Evolutionary conservation across 768 basidiomycete species (phyloP).

Genomic region (Pisolithus microcarpus): DNA sequence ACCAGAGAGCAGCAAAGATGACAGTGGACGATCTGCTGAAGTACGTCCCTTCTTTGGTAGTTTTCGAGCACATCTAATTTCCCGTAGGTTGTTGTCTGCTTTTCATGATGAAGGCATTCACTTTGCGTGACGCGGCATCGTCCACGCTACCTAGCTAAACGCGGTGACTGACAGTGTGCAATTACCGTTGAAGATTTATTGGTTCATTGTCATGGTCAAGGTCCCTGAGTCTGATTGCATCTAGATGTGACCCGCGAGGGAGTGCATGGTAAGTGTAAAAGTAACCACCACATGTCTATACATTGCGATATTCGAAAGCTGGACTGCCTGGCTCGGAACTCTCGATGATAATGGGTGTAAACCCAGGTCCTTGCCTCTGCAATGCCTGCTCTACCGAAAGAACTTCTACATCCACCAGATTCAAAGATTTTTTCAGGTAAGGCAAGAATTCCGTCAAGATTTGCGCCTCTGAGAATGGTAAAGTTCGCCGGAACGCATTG

Average conservation of each 20-base stretch:
- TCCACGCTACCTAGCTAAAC: background rate
- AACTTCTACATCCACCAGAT: conserved; percentile 64
- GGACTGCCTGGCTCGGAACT: conserved; percentile 84
- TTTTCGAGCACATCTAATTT: conserved; percentile 1
- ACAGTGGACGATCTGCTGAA: conserved; percentile 85
- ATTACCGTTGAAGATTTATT: too few species aligned
- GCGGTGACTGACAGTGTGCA: too few species aligned
- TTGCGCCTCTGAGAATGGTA: conserved; percentile 77
- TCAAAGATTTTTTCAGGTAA: conserved; percentile 74
- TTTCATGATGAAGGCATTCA: conserved; percentile 73
- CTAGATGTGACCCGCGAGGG: too few species aligned
- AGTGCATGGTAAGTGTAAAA: too few species aligned
- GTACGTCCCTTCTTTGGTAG: conserved; percentile 35
- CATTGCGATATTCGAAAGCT: conserved; percentile 83
- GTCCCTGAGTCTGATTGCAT: too few species aligned
- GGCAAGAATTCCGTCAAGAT: conserved; percentile 66
- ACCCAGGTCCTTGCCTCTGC: conserved; percentile 48
- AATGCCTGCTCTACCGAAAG: conserved; percentile 62
- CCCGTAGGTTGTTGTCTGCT: conserved; percentile 55
- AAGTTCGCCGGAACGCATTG: conserved; percentile 72
- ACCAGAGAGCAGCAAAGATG: conserved; percentile 88
- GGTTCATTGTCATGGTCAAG: too few species aligned
- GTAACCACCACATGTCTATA: conserved; percentile 19
- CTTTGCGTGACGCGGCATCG: conserved; percentile 41
- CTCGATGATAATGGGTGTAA: conserved; percentile 65